Evolutionary conservation across 2,329 filamentous ascomycete species (phyloP).

Genomic region (Volutella citrinella): DNA sequence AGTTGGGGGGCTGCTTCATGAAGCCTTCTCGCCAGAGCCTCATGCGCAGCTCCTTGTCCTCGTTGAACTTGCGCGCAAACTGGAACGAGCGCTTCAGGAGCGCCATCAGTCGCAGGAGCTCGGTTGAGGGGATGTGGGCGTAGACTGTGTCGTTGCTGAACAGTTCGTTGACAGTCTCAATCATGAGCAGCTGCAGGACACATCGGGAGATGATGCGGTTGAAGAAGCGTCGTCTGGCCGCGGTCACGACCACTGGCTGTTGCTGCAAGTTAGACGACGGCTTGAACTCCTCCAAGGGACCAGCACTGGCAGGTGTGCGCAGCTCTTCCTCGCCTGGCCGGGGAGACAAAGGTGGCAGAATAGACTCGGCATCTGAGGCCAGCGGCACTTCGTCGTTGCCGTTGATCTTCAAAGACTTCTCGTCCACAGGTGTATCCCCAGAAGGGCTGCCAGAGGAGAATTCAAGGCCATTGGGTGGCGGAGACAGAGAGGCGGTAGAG

Average conservation of each 20-base stretch:
- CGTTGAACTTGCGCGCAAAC: constrained; percentile 96
- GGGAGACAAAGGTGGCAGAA: constrained; percentile 24
- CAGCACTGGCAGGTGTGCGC: constrained; percentile 28
- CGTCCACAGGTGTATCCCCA: constrained; percentile 41
- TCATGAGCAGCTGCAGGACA: constrained; percentile 96
- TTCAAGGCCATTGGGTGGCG: constrained; percentile 50
- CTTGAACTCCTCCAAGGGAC: constrained; percentile 79
- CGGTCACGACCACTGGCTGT: constrained; percentile 88
- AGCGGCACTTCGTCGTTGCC: constrained; percentile 41
- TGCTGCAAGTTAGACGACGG: constrained; percentile 74
- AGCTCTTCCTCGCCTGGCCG: constrained; percentile 33
- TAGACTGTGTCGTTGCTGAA: constrained; percentile 98
- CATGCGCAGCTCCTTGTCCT: constrained; percentile 93
- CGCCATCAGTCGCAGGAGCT: constrained; percentile 88
- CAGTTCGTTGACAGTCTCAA: constrained; percentile 97
- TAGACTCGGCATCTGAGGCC: constrained; percentile 31
- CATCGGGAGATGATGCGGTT: constrained; percentile 99
- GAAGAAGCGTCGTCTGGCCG: constrained; percentile 90
- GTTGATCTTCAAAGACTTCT: constrained; percentile 61
- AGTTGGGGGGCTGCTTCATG: constrained; percentile 98
- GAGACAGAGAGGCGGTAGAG: constrained; percentile 48
- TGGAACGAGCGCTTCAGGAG: constrained; percentile 94
- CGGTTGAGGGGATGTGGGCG: constrained; percentile 81
- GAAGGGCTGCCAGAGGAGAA: constrained; percentile 44
- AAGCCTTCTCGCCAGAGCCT: constrained; percentile 95